Percentiles rank a stretch among this genome's conserved stretches.
phyloP scores from a whole-genome alignment of 306 rosid genomes.

The Cucurbita argyrosperma region DNA sequence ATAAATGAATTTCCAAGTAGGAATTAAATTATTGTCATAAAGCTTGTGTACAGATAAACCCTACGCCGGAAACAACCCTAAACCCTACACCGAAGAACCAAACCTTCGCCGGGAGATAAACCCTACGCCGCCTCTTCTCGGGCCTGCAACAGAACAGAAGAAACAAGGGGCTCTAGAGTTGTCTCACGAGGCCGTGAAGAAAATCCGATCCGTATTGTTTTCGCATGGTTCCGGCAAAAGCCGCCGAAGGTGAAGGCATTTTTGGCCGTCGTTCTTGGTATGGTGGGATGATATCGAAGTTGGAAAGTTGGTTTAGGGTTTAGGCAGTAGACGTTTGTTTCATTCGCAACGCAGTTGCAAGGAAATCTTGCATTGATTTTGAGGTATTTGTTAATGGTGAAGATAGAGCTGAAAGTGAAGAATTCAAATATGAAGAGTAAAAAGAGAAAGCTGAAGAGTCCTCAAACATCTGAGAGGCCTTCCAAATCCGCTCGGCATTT shows the following conservation, averaged over 20 bases:
- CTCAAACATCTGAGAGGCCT: slow-evolving; percentile 10
- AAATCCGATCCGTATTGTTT: slow-evolving; percentile 41
- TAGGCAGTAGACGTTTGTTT: too few species aligned
- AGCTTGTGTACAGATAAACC: too few species aligned
- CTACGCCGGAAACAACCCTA: too few species aligned
- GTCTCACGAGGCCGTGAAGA: slow-evolving; percentile 35
- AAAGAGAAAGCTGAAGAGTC: slow-evolving; percentile 30
- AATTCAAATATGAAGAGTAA: slow-evolving; percentile 10
- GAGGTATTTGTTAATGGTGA: too few species aligned
- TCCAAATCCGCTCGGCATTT: slow-evolving; percentile 28
- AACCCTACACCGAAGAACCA: slow-evolving; percentile 18
- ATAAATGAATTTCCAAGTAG: too few species aligned
- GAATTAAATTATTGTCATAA: too few species aligned
- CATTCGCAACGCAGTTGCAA: too few species aligned
- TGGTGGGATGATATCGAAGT: too few species aligned
- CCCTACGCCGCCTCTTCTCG: not conserved
- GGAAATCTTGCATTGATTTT: too few species aligned
- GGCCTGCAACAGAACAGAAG: not conserved
- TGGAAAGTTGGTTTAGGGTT: too few species aligned
- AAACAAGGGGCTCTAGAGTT: not conserved
- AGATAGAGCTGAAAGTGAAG: not conserved
- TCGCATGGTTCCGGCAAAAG: slow-evolving; percentile 66
- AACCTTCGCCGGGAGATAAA: slow-evolving; percentile 20
- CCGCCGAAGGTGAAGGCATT: slow-evolving; percentile 89
- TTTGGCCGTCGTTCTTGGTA: slow-evolving; percentile 45